Evolutionary conservation across 2,329 filamentous ascomycete genomes (phyloP), one percentile per base, ranked within the genome.

Genomic region (Microdochium paspali): DNA sequence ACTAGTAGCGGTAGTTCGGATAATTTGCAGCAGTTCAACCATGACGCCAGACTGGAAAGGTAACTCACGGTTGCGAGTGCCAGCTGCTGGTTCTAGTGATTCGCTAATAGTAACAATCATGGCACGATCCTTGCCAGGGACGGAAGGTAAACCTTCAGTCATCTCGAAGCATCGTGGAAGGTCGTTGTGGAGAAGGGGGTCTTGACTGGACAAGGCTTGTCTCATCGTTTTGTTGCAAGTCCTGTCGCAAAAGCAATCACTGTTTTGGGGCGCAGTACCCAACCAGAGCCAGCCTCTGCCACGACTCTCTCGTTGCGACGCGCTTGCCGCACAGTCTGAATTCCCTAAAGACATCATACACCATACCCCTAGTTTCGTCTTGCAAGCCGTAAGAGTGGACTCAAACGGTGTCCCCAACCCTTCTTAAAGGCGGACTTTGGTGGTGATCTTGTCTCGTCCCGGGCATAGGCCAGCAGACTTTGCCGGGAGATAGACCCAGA

Each of bases 141-240:
- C 10, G 10, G 15, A 18, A 12, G 7, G 31, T 5, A 18, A n/a
- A n/a, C 10, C 15, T n/a, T 40, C 18, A 21, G 35, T 40, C 35
- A 40, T 40, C 35, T 40, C 13, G 35, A 40, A 40, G 35, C 35
- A 40, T 40, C 35, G 18, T 40, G 35, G 35, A 40, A 40, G 35
- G 13, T 18, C 18, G 6, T 7, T 7, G 12, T 21, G 35, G 18
- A 40, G 35, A 21, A 21, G 18, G 35, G n/a, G 35, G 12, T 7
- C 35, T 20, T 18, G 20, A n/a, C 13, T 28, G 26, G 26, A 7
- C 26, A 28, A 28, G 26, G 26, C 26, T 7, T 28, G 26, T 7
- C 26, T 28, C 13, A 28, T 28, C 26, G 7, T 13, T 7, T 28
- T 13, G 7, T 28, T 13, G 13, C 26, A 28, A 13, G 7, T 28